Conservation (phyloP, 2,329 filamentous ascomycete genomes). For the Trichoderma lentiforme region DNA sequence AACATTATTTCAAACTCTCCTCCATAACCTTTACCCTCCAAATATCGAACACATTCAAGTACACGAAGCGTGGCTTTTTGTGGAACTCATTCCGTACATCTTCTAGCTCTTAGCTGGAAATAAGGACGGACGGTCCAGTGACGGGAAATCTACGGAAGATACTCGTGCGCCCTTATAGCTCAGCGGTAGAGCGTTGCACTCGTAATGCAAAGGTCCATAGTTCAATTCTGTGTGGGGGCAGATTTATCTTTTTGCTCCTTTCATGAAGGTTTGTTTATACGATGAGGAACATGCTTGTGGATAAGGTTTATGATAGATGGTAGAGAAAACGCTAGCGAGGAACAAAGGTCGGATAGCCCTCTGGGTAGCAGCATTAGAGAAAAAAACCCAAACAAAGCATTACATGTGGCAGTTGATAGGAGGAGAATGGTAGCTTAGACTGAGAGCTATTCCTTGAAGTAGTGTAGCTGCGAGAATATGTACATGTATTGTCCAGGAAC, state of each 20-base stretch:
- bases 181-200: conserved; percentile 22
- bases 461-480: neutral
- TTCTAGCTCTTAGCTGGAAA: neutral
- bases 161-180: conserved; percentile 18
- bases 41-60: neutral
- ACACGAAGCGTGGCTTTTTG: neutral
- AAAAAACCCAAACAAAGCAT: neutral
- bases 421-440: neutral
- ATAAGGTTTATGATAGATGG: neutral
- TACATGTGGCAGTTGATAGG: neutral
- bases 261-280: neutral
- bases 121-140: neutral
- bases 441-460: neutral
- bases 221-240: conserved; percentile 22
- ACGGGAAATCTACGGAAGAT: neutral
- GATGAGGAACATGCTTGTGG: neutral
- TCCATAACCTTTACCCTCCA: neutral
- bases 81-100: neutral
- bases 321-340: neutral
- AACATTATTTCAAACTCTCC: neutral
- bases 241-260: neutral
- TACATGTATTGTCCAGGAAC: neutral
- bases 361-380: neutral
- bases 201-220: conserved; percentile 23
- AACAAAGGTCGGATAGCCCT: neutral